Percentiles rank a stretch among this genome's conserved stretches.
These are phyloP conservation scores for Cercospora zeae-maydis DNA, from an alignment of 2,329 filamentous ascomycete genomes.

Conservation along the genomic window DNA sequence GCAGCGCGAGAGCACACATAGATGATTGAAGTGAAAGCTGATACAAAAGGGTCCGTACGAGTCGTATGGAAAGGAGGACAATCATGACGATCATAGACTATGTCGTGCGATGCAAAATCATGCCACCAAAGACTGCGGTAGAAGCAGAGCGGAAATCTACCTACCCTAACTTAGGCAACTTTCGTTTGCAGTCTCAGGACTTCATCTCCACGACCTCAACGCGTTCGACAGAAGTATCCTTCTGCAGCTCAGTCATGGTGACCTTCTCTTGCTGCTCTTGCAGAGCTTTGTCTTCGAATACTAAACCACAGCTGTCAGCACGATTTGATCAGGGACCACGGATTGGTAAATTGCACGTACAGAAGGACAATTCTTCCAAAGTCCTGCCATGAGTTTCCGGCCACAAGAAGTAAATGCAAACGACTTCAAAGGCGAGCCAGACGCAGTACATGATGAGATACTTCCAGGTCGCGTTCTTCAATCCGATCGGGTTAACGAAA, in stretches of 20 bases:
- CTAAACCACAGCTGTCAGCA: background rate
- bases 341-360: slow-evolving; percentile 31
- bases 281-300: slow-evolving; percentile 30
- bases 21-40: background rate
- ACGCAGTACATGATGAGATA: slow-evolving; percentile 46
- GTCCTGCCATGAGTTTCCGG: slow-evolving; percentile 44
- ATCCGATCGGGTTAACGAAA: slow-evolving; percentile 47
- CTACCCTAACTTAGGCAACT: too few species aligned
- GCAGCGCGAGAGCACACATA: background rate
- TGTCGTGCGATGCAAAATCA: background rate
- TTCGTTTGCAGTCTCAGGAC: background rate
- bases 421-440: slow-evolving; percentile 43
- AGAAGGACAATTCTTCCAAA: slow-evolving; percentile 48
- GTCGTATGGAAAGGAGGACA: background rate
- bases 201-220: background rate
- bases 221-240: background rate
- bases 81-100: background rate
- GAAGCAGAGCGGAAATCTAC: background rate
- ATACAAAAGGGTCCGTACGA: background rate
- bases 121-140: background rate
- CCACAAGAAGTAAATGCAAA: slow-evolving; percentile 46
- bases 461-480: slow-evolving; percentile 45
- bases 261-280: slow-evolving; percentile 8
- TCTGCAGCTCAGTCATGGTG: background rate
- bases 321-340: background rate